A percentile compares a stretch with the other conserved stretches of the same genome.
Evolutionary conservation across 306 rosid genomes (phyloP).

Genomic region (Cicer pinnatifidum): DNA sequence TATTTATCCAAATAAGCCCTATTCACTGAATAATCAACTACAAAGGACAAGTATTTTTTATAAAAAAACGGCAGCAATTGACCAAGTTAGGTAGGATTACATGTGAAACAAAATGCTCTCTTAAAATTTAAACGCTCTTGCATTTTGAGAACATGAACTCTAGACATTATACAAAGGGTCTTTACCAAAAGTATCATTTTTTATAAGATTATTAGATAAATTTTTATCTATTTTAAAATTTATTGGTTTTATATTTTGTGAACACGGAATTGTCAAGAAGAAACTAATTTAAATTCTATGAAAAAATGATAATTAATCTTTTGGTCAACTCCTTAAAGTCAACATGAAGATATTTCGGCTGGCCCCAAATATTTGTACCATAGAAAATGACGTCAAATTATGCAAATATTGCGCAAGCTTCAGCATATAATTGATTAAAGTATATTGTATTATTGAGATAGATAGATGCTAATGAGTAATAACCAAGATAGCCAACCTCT

Average conservation of each 20-base stretch:
- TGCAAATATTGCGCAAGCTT: slow-evolving; percentile 21
- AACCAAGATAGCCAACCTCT: background rate
- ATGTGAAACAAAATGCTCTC: background rate
- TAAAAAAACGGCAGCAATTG: background rate
- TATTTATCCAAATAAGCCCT: too few species aligned
- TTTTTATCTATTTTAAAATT: background rate
- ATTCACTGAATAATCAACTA: too few species aligned
- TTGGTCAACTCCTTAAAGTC: background rate
- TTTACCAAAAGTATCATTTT: slow-evolving; percentile 23
- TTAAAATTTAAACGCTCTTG: background rate
- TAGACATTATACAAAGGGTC: background rate
- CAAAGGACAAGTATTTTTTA: background rate
- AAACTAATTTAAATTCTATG: background rate
- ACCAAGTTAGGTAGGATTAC: background rate
- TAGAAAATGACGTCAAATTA: slow-evolving; percentile 19
- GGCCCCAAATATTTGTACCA: slow-evolving; percentile 1
- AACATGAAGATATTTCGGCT: background rate
- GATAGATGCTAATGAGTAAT: background rate
- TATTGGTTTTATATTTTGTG: background rate
- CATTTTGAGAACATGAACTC: background rate
- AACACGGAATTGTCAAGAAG: background rate
- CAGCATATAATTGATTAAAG: slow-evolving; percentile 14
- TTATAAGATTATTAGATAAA: background rate
- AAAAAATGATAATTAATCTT: background rate
- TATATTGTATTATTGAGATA: slow-evolving; percentile 21